Evolutionary conservation across 441 rosid species (phyloP).

Genomic region (Biscutella laevigata): DNA sequence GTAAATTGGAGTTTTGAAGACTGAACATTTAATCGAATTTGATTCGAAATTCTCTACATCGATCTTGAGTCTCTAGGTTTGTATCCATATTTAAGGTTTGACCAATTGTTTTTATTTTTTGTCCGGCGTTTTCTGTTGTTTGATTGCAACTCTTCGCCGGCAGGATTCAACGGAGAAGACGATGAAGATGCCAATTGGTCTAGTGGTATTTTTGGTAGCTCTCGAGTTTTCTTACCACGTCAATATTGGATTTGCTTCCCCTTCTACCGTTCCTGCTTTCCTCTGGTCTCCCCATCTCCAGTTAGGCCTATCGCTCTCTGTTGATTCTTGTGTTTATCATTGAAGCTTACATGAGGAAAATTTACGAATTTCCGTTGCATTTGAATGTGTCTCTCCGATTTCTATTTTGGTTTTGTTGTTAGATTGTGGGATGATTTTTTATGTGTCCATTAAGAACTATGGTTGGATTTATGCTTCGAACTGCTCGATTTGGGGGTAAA

Average conservation of each 20-base stretch:
- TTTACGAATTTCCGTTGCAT: not conserved
- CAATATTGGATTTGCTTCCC: slow-evolving; percentile 28
- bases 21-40: not conserved
- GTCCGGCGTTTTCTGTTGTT: not conserved
- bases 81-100: too few species aligned
- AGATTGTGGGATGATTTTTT: not conserved
- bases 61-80: not conserved
- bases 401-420: not conserved
- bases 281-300: slow-evolving; percentile 57
- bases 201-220: slow-evolving; percentile 12
- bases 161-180: slow-evolving; percentile 6
- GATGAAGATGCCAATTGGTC: slow-evolving; percentile 14
- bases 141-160: slow-evolving; percentile 1
- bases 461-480: not conserved
- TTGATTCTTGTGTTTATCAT: not conserved
- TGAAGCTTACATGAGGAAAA: not conserved
- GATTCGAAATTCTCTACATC: not conserved
- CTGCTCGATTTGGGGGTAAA: not conserved
- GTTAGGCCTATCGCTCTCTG: slow-evolving; percentile 12
- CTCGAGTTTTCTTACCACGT: slow-evolving; percentile 22
- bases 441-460: not conserved
- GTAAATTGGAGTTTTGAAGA: not conserved
- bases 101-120: not conserved
- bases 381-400: not conserved
- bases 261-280: slow-evolving; percentile 48